Conservation (phyloP, 2,329 filamentous ascomycete species). For the Microcyclospora tardicrescens region DNA sequence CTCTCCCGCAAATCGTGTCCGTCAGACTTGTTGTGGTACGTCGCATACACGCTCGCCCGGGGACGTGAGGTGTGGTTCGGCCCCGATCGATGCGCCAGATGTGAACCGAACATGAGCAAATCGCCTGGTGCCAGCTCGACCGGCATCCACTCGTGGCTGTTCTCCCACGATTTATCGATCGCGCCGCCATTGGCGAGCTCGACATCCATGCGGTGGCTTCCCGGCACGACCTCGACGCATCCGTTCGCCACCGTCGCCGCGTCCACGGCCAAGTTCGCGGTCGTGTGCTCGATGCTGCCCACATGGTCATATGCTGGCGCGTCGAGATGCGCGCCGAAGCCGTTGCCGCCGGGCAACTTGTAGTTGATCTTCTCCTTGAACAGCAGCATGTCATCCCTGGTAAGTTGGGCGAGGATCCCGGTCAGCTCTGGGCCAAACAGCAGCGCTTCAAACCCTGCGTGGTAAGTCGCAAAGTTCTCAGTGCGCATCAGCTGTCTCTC, state of each 20-base stretch:
- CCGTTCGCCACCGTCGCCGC: constrained; percentile 25
- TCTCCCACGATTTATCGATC: constrained; percentile 25
- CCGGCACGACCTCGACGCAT: constrained; percentile 29
- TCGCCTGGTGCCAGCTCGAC: constrained; percentile 25
- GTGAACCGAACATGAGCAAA: constrained; percentile 28
- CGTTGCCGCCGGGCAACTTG: constrained; percentile 29
- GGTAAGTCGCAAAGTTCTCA: constrained; percentile 17
- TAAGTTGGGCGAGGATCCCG: constrained; percentile 22
- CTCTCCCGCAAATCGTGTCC: constrained; percentile 28
- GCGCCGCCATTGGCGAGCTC: constrained; percentile 23
- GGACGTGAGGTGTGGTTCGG: constrained; percentile 24
- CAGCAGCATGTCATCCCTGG: constrained; percentile 27
- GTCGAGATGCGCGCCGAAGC: constrained; percentile 30
- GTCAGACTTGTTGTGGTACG: constrained; percentile 28
- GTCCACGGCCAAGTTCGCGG: constrained; percentile 29
- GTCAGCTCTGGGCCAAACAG: constrained; percentile 23
- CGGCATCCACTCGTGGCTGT: constrained; percentile 23
- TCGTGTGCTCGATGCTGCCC: constrained; percentile 29
- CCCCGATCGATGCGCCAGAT: constrained; percentile 28
- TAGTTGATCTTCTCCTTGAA: constrained; percentile 36
- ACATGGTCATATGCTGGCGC: constrained; percentile 31
- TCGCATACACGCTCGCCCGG: constrained; percentile 30
- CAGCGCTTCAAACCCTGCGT: constrained; percentile 23
- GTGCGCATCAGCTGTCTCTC: constrained; percentile 16
- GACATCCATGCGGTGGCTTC: constrained; percentile 26